phyloP scores from a whole-genome alignment of 176 grass and related monocot genomes.

The Ananas comosus region DNA sequence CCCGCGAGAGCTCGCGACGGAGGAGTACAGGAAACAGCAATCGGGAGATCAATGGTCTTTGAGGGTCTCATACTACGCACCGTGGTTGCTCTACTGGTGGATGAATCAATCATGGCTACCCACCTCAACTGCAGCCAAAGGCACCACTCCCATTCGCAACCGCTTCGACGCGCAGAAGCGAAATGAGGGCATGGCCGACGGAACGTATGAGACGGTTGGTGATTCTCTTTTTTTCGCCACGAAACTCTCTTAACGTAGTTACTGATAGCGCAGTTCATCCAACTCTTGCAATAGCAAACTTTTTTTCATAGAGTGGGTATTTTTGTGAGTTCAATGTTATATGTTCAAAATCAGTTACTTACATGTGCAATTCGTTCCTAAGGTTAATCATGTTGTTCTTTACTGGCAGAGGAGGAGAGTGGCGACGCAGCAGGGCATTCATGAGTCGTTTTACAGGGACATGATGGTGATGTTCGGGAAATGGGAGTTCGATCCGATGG shows the following conservation, averaged over 20 bases:
- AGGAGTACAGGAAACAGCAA: slow-evolving; percentile 36
- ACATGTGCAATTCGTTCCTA: too few relatives aligned
- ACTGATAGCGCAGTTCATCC: too few relatives aligned
- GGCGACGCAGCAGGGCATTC: slow-evolving; percentile 65
- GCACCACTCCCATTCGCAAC: slow-evolving; percentile 47
- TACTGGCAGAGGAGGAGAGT: slow-evolving; percentile 24
- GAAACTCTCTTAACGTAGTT: not conserved
- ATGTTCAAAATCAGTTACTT: too few relatives aligned
- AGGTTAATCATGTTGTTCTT: not conserved
- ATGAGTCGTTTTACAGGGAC: slow-evolving; percentile 82
- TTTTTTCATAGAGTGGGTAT: too few relatives aligned
- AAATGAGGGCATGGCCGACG: slow-evolving; percentile 22
- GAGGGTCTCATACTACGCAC: slow-evolving; percentile 56
- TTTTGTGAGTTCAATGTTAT: too few relatives aligned
- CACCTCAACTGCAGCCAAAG: slow-evolving; percentile 55
- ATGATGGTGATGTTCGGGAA: slow-evolving; percentile 92
- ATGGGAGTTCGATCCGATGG: slow-evolving; percentile 91
- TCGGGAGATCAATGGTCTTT: slow-evolving; percentile 64
- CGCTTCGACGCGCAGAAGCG: slow-evolving; percentile 53
- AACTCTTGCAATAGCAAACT: too few relatives aligned
- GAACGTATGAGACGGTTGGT: slow-evolving; percentile 44
- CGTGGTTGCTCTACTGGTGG: slow-evolving; percentile 87
- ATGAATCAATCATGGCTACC: slow-evolving; percentile 69
- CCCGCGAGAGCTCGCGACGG: slow-evolving; percentile 25
- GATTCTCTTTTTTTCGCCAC: not conserved